Percentiles rank a stretch among this genome's conserved stretches.
phyloP scores from a whole-genome alignment of 352 stramenopile genomes.

The Pythium brachiatum region DNA sequence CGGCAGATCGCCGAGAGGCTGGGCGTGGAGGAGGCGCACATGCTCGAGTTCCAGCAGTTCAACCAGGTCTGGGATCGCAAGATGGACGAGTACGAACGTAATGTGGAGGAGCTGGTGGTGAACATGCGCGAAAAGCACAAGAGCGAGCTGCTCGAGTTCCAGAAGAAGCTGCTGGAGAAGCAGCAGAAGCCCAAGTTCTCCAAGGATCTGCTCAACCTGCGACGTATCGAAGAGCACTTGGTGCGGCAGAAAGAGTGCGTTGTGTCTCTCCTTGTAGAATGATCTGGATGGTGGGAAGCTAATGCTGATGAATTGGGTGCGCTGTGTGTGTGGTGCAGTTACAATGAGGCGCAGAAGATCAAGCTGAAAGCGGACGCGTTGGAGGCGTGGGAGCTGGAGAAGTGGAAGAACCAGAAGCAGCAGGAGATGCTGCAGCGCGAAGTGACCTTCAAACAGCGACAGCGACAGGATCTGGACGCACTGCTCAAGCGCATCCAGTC shows the following conservation, averaged over 20 bases:
- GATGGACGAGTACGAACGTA: slow-evolving; percentile 94
- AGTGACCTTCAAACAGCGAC: slow-evolving; percentile 92
- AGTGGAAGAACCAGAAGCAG: slow-evolving; percentile 93
- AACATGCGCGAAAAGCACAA: slow-evolving; percentile 90
- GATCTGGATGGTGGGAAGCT: not conserved
- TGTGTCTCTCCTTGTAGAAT: not conserved
- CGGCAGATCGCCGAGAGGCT: slow-evolving; percentile 94
- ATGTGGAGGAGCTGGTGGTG: slow-evolving; percentile 89
- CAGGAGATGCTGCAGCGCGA: slow-evolving; percentile 95
- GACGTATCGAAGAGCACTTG: slow-evolving; percentile 92
- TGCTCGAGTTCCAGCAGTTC: slow-evolving; percentile 98
- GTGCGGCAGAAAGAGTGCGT: slow-evolving; percentile 87
- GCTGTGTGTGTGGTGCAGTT: slow-evolving; percentile 38
- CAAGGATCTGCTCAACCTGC: slow-evolving; percentile 92
- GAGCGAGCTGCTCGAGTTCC: slow-evolving; percentile 91
- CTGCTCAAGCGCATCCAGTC: slow-evolving; percentile 94
- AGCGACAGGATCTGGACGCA: slow-evolving; percentile 92
- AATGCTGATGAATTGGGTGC: not conserved
- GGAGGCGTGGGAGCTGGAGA: slow-evolving; percentile 94
- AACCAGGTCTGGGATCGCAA: slow-evolving; percentile 96
- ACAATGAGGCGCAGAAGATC: slow-evolving; percentile 95
- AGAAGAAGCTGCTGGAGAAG: slow-evolving; percentile 91
- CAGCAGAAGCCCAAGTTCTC: slow-evolving; percentile 92
- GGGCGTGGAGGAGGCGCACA: slow-evolving; percentile 96
- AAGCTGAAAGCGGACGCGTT: slow-evolving; percentile 95